These are phyloP conservation scores for Phytophthora pluvialis DNA, from an alignment of 352 stramenopile genomes.

Conservation along the genomic window DNA sequence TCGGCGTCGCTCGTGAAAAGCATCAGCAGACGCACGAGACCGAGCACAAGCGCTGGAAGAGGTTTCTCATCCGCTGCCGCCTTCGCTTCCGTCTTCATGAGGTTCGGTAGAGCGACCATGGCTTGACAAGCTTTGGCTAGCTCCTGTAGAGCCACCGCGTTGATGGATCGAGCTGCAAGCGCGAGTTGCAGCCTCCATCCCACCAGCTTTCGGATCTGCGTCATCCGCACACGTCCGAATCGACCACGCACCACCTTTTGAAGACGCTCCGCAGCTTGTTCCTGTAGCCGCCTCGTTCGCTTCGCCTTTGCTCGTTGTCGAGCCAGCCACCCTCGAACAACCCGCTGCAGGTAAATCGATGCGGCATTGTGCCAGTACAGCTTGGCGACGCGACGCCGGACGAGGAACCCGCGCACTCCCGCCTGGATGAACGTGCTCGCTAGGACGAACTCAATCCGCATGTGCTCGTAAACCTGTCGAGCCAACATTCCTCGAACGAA, in stretches of 20 bases:
- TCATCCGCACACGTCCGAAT: conserved; percentile 68
- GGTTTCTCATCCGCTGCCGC: conserved; percentile 5
- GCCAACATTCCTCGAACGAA: conserved; percentile 75
- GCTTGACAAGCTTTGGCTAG: conserved; percentile 55
- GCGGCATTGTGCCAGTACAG: conserved; percentile 75
- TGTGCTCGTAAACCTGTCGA: conserved; percentile 51
- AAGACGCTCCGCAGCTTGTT: conserved; percentile 35
- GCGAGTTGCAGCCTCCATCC: conserved; percentile 36
- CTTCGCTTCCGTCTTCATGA: conserved; percentile 22
- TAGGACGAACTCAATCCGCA: conserved; percentile 76
- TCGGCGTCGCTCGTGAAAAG: conserved; percentile 66
- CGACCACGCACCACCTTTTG: conserved; percentile 68
- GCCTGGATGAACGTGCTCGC: conserved; percentile 84
- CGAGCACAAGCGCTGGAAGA: conserved; percentile 65
- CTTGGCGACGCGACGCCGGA: conserved; percentile 60
- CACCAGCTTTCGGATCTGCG: conserved; percentile 54
- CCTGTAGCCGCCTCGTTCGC: conserved; percentile 19
- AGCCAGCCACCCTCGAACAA: conserved; percentile 60
- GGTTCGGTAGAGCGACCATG: conserved; percentile 54
- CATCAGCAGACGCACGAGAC: conserved; percentile 75
- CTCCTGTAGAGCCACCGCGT: conserved; percentile 51
- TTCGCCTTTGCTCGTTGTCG: conserved; percentile 37
- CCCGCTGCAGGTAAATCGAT: conserved; percentile 62
- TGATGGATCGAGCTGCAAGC: conserved; percentile 26
- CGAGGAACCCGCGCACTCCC: conserved; percentile 68